phyloP scores from a whole-genome alignment of 108 stramenopile genomes.

The Cyclostephanos invisitatus region DNA sequence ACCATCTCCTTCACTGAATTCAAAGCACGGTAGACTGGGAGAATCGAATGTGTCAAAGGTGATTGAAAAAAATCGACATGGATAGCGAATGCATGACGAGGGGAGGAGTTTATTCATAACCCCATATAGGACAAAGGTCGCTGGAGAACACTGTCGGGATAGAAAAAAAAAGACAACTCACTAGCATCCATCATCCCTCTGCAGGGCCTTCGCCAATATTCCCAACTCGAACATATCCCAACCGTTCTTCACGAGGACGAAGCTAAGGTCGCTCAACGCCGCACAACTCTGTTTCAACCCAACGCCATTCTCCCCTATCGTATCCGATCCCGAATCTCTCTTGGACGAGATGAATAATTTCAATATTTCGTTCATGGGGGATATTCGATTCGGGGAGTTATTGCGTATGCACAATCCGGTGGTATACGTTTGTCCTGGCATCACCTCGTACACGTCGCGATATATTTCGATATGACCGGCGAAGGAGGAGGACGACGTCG shows the following conservation, averaged over 20 bases:
- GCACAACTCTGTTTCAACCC: conserved; percentile 67
- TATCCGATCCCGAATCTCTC: neutral
- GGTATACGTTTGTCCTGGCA: neutral
- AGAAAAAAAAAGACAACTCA: too few species aligned
- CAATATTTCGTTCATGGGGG: conserved; percentile 35
- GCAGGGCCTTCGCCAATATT: conserved; percentile 51
- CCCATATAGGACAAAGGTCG: too few species aligned
- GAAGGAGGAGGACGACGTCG: neutral
- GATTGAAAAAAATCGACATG: neutral
- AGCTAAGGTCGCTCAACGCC: conserved; percentile 41
- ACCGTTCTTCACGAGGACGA: conserved; percentile 42
- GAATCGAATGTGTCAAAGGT: neutral
- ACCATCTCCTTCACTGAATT: conserved; percentile 9
- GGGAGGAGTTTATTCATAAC: neutral
- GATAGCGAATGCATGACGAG: neutral
- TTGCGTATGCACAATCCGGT: conserved; percentile 53
- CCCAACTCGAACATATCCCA: conserved; percentile 32
- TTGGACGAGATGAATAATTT: conserved; percentile 49
- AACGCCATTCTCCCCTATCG: conserved; percentile 66
- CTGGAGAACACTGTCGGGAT: too few species aligned
- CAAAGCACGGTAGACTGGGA: conserved; percentile 7
- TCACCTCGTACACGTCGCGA: conserved; percentile 10
- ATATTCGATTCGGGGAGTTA: conserved; percentile 32
- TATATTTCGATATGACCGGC: conserved; percentile 5
- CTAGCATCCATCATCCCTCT: conserved; percentile 43